Base-by-base conservation (phyloP, 768 basidiomycete genomes). In the Jaapia argillacea region DNA sequence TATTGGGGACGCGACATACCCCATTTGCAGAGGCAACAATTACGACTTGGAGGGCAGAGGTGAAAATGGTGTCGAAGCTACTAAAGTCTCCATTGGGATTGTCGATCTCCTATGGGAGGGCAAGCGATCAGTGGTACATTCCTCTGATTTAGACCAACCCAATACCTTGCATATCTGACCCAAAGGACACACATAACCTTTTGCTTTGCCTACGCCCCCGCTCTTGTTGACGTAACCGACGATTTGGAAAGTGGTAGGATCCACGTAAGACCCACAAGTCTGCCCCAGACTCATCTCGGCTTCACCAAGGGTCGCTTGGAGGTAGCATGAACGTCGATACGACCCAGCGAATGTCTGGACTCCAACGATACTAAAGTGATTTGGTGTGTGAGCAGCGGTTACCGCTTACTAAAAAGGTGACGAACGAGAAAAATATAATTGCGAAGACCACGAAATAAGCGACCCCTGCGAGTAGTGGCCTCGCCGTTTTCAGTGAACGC, bases 281-380 rank as follows among this genome's bases (percentile, higher is more conserved):
- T 86, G 83, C 0, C 53, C 56, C 5, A 69, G 52, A 5, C 79
- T 60, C 23, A 64, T 58, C 1, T 70, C 69, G 6, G 49, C 53
- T 54, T 79, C 79, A 1, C 81, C 83, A 2, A 74, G 62, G 2
- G 67, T 70, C 3, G 81, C 69, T 14, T 58, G 51, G 31, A 86
- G 64, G 38, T 71, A 65, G 52, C 85, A 87, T 1, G 68, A 70
- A 5, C 85, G 74, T 14, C 80, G 69, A 33, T 86, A 68, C 1
- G 89, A 92, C 1, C 90, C 91, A 45, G 82, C 79, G 69, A 99
- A 99, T 0, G 87, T 77, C 52, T 97, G 90, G 1, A 96, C 76
- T n/a, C 94, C 93, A 45, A 96, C 85, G 54, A 97, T 85, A 3
- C 88, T 86, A 28, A 39, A 31, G 18, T 44, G 47, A 40, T 40